A percentile compares a stretch with the other conserved stretches of the same genome.
Conservation (phyloP, 345 rosid genomes). For the Balakata baccata region DNA sequence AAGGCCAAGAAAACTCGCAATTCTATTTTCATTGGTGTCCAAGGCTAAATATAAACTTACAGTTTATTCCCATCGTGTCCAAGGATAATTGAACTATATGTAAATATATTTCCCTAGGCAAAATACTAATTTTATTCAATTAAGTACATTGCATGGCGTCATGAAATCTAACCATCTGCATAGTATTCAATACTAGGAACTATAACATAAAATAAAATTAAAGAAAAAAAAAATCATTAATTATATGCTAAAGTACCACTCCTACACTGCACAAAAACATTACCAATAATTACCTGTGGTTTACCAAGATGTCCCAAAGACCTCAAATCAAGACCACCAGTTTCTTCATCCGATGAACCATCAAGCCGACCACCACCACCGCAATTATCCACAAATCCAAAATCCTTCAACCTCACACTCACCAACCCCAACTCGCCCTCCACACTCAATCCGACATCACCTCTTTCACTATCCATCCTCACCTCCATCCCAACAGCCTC, state of each 20-base stretch:
- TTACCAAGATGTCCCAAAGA: conserved; percentile 52
- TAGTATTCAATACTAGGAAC: background rate
- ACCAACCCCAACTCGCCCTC: conserved; percentile 39
- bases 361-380: conserved; percentile 18
- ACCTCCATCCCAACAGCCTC: conserved; percentile 34
- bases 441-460: conserved; percentile 24
- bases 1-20: background rate
- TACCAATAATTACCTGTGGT: conserved; percentile 51
- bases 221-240: background rate
- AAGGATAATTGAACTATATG: background rate
- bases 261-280: background rate
- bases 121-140: background rate
- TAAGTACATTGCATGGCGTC: background rate
- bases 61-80: background rate
- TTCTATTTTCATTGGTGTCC: background rate
- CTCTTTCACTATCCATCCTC: conserved; percentile 32
- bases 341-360: conserved; percentile 46
- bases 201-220: background rate
- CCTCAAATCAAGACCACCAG: conserved; percentile 48
- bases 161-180: background rate
- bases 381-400: conserved; percentile 39
- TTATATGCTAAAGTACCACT: background rate
- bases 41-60: background rate
- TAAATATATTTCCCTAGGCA: background rate
- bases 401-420: conserved; percentile 45